phyloP scores from a whole-genome alignment of 768 basidiomycete genomes.

The Tephrocybe sp. region DNA sequence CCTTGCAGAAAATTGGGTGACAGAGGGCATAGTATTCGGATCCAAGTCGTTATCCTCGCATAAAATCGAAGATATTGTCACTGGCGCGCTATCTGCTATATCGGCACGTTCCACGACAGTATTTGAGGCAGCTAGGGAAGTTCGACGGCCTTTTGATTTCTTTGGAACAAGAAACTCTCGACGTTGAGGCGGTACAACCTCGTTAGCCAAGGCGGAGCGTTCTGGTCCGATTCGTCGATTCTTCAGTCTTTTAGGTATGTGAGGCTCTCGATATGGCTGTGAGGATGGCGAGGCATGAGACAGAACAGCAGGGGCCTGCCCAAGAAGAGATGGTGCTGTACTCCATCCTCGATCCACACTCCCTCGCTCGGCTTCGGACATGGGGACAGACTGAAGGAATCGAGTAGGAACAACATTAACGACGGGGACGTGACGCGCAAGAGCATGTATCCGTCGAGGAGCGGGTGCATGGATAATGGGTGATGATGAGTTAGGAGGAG shows the following conservation, averaged over 20 bases:
- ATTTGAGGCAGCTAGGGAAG: background rate
- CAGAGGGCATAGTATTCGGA: too few relatives aligned
- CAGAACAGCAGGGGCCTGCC: too few relatives aligned
- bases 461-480: background rate
- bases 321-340: background rate
- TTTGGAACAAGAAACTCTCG: background rate
- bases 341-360: background rate
- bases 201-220: background rate
- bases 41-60: too few relatives aligned
- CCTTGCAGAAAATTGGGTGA: background rate
- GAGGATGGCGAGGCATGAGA: background rate
- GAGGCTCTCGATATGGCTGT: background rate
- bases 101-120: background rate
- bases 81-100: too few relatives aligned
- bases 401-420: background rate
- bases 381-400: background rate
- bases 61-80: too few relatives aligned
- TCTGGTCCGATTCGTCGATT: background rate
- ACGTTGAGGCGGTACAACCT: background rate
- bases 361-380: background rate
- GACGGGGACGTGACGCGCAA: background rate
- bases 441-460: background rate
- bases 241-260: background rate
- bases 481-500: background rate
- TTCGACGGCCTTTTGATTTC: background rate